Evolutionary conservation across 75 land plant species (phyloP), one percentile per base, ranked within the genome.

Genomic region (Selaginella moellendorffii): DNA sequence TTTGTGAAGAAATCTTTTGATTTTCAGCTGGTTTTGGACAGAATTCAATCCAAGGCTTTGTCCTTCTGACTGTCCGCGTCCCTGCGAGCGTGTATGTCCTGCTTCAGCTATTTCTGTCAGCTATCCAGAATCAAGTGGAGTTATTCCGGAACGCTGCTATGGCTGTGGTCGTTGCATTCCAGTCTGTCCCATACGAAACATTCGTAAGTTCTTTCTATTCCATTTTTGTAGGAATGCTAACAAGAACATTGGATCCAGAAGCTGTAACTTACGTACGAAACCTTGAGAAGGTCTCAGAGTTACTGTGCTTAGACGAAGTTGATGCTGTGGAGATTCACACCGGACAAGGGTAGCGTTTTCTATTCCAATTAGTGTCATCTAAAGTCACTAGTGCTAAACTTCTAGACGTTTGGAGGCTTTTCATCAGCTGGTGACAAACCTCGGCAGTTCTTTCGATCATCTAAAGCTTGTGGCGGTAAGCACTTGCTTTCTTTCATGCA

Each of bases 101-200:
- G 97, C 97, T 60, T 62, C 78, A 75, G 97, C 97, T 60, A 91
- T 91, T 36, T 36, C 46, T n/a, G 14, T 36, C 46, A 36, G 46
- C 10, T 36, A 36, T 5, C 46, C 14, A 14, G 46, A 5, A 5
- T 5, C 46, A 36, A 84, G 81, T 18, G 96, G 97, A 62, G 97
- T 91, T 0, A 65, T 85, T 12, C 77, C 77, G 60, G 93, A 91
- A 64, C 80, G 97, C 1, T 91, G 97, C 31, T 91, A 91, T 74
- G 93, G 93, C 0, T 91, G 97, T 85, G 97, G 93, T 12, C 89
- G 93, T 25, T 91, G 97, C 70, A 72, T 83, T 52, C 79, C 84
- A 21, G 74, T 84, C 22, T 91, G 97, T 62, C 97, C 97, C 25
- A 74, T 85, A 36, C 92, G 83, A 54, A 77, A 76, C 66, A 91